Percentiles rank a stretch among this genome's conserved stretches.
Conservation (phyloP, 1,284 basidiomycete genomes). For the Ceratobasidium sp. region DNA sequence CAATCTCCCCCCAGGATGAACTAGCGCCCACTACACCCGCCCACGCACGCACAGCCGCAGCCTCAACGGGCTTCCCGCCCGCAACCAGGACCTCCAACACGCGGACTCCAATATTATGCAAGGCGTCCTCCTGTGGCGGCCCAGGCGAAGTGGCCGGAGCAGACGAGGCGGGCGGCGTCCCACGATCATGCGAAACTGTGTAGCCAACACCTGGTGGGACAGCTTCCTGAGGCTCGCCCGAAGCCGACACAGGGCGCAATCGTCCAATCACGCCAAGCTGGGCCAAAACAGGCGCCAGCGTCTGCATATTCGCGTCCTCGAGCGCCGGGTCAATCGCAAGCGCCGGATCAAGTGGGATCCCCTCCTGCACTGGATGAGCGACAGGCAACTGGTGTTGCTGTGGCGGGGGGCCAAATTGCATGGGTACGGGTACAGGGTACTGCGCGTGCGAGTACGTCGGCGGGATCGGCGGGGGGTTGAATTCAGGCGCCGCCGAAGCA, state of each 20-base stretch:
- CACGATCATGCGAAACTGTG: slow-evolving; percentile 43
- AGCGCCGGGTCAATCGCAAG: slow-evolving; percentile 44
- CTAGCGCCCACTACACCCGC: slow-evolving; percentile 41
- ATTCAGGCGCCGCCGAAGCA: slow-evolving; percentile 12
- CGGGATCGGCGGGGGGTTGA: slow-evolving; percentile 41
- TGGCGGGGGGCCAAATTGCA: slow-evolving; percentile 39
- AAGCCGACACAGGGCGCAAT: slow-evolving; percentile 6
- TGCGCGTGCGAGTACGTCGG: slow-evolving; percentile 38
- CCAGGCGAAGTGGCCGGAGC: background rate
- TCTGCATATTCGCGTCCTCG: slow-evolving; percentile 44
- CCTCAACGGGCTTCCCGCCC: slow-evolving; percentile 39
- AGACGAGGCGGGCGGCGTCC: slow-evolving; percentile 25
- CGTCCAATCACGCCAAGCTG: slow-evolving; percentile 42
- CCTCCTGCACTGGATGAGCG: slow-evolving; percentile 35
- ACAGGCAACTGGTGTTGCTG: slow-evolving; percentile 41
- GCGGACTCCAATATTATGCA: slow-evolving; percentile 43
- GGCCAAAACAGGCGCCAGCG: slow-evolving; percentile 40
- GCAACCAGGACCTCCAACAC: slow-evolving; percentile 44
- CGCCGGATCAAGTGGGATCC: slow-evolving; percentile 43
- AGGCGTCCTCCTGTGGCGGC: slow-evolving; percentile 5
- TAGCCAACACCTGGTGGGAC: slow-evolving; percentile 31
- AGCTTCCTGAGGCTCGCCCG: slow-evolving; percentile 11
- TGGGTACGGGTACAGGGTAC: slow-evolving; percentile 40
- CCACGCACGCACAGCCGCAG: slow-evolving; percentile 36
- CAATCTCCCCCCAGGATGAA: slow-evolving; percentile 38